A percentile compares a stretch with the other conserved stretches of the same genome.
These are phyloP conservation scores for Terfezia claveryi DNA, from an alignment of 495 filamentous ascomycete genomes.

Conservation along the genomic window DNA sequence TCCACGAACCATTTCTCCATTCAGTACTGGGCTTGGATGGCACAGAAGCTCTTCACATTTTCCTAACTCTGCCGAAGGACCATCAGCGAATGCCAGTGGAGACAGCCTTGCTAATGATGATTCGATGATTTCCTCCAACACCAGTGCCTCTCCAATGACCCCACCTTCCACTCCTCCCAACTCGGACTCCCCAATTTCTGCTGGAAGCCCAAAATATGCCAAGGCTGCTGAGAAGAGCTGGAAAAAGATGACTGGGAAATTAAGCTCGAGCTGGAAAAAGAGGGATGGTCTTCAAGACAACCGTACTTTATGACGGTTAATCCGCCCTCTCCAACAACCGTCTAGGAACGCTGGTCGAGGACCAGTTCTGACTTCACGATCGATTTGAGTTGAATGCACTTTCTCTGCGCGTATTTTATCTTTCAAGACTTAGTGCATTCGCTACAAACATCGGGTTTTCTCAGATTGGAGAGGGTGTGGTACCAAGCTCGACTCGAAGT, in stretches of 20 bases:
- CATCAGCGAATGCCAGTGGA: slow-evolving; percentile 21
- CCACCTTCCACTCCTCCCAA: slow-evolving; percentile 69
- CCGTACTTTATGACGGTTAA: background rate
- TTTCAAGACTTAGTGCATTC: too few relatives aligned
- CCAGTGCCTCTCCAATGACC: slow-evolving; percentile 48
- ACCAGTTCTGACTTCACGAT: too few relatives aligned
- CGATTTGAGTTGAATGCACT: too few relatives aligned
- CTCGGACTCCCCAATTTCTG: slow-evolving; percentile 24
- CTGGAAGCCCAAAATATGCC: background rate
- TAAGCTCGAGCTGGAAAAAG: slow-evolving; percentile 17
- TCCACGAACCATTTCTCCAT: slow-evolving; percentile 14
- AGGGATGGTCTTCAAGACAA: slow-evolving; percentile 21
- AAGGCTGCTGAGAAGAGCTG: slow-evolving; percentile 31
- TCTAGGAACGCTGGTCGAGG: too few relatives aligned
- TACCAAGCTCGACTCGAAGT: too few relatives aligned
- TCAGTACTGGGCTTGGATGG: slow-evolving; percentile 14
- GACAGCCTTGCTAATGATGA: slow-evolving; percentile 24
- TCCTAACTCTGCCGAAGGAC: slow-evolving; percentile 4
- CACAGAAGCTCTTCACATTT: slow-evolving; percentile 7
- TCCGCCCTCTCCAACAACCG: background rate
- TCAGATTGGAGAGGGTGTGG: too few relatives aligned
- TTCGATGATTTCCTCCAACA: slow-evolving; percentile 19
- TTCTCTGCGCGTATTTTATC: too few relatives aligned
- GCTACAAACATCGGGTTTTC: too few relatives aligned
- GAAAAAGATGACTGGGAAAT: slow-evolving; percentile 67